Evolutionary conservation across 2,329 filamentous ascomycete species (phyloP), one percentile per base, ranked within the genome.

Genomic region (Akanthomyces dipterigenus): DNA sequence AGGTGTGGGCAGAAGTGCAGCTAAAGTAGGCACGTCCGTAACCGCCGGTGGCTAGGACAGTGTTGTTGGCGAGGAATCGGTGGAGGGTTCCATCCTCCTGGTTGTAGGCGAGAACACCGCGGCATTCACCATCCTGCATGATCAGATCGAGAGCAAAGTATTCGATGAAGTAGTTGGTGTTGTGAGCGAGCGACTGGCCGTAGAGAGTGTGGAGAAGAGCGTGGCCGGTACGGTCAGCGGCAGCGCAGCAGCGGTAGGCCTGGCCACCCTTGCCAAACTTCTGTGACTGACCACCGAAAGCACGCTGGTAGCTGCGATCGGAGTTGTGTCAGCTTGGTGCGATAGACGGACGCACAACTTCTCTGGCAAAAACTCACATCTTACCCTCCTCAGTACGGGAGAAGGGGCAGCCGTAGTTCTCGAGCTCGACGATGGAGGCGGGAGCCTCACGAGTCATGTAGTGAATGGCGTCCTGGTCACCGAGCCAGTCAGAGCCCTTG

Each of bases 131-230:
- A 71, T 96, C 90, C 80, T 97, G 89, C 95, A 98, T 98, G 71
- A 99, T 89, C 77, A 98, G 81, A 75, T 98, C 95, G 68, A 96
- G 85, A 70, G 93, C 95, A 76, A 98, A 99, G 84, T 93, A 98
- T 79, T 98, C 95, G 76, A 99, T 97, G 80, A 99, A 98, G 85
- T 97, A 99, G 83, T 97, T 97, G 73, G 93, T 97, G 84, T 97
- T 96, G 84, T 98, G 92, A 73, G 91, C 85, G 64, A 98, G 86
- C 59, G 93, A 97, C 81, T 97, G 93, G 71, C 95, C 95, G 79
- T 98, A 99, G 67, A 99, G 90, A 28, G 95, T 99, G 84, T 99
- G 95, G 57, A 99, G 87, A 68, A 99, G 89, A 71, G 95, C 95
- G 79, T 99, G 95, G 66, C 95, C 95, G 65, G 95, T 98, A 83